Evolutionary conservation across 331 rosid genomes (phyloP).

Genomic region (Quercus lobata): DNA sequence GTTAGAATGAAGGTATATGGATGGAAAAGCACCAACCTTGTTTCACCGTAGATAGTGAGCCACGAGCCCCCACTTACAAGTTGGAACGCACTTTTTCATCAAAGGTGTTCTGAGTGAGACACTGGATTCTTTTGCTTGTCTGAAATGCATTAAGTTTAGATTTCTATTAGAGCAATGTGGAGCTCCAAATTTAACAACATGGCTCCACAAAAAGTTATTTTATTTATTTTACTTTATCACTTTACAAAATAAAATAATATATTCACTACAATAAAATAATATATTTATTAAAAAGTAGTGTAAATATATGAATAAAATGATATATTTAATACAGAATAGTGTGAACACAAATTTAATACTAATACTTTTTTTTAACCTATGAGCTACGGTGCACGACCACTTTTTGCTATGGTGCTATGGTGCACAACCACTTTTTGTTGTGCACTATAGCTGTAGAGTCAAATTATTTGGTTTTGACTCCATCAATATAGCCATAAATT

Average conservation of each 20-base stretch:
- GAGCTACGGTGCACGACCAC: too few species aligned
- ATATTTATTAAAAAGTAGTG: accelerated
- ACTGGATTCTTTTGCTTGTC: slow-evolving; percentile 14
- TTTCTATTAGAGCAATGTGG: background rate
- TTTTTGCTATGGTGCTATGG: too few species aligned
- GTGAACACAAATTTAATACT: too few species aligned
- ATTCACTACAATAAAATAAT: accelerated
- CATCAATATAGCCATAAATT: too few species aligned
- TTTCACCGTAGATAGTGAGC: slow-evolving; percentile 54
- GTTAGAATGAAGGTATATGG: slow-evolving; percentile 20
- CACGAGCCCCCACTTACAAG: slow-evolving; percentile 49
- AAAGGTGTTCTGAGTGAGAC: slow-evolving; percentile 17
- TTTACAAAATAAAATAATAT: too few species aligned
- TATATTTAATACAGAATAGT: too few species aligned
- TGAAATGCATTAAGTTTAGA: slow-evolving; percentile 7
- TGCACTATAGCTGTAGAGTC: accelerated
- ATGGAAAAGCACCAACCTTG: slow-evolving; percentile 37
- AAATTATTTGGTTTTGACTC: too few species aligned
- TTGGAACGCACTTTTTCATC: slow-evolving; percentile 22
- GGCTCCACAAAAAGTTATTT: accelerated
- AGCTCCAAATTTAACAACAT: too few species aligned
- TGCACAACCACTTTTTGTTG: too few species aligned
- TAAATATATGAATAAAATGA: too few species aligned
- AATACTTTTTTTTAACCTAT: too few species aligned
- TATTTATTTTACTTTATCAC: too few species aligned